Conservation (phyloP, 352 stramenopile species). For the Globisporangium barbulae region DNA sequence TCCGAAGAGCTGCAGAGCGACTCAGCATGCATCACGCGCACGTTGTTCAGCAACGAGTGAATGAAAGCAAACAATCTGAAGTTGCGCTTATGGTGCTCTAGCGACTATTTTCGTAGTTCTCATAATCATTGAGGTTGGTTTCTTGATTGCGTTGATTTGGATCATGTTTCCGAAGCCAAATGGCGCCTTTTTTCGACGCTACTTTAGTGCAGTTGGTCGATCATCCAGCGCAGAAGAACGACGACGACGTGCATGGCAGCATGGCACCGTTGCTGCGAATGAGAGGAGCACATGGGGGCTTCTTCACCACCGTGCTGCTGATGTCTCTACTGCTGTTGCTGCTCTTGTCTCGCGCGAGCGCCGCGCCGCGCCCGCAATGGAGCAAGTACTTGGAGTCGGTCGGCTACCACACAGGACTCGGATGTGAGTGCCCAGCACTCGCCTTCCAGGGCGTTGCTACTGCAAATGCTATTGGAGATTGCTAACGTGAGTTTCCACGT, state of each 20-base stretch:
- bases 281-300: neutral
- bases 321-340: neutral
- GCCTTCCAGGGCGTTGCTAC: neutral
- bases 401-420: constrained; percentile 46
- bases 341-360: neutral
- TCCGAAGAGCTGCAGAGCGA: constrained; percentile 10
- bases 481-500: neutral
- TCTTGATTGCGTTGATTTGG: neutral
- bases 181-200: constrained; percentile 4
- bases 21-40: constrained; percentile 3
- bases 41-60: constrained; percentile 4
- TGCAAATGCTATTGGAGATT: neutral
- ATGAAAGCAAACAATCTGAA: neutral
- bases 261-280: neutral
- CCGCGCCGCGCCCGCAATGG: constrained; percentile 9
- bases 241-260: neutral
- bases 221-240: neutral
- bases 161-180: neutral
- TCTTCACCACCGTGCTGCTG: neutral
- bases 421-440: constrained; percentile 29
- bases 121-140: neutral
- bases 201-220: neutral
- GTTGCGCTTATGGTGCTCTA: constrained; percentile 1
- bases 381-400: constrained; percentile 33
- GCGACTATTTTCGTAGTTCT: neutral